Conservation (phyloP, 192 early-diverging fungal genomes). For the Spinellus fusiger region DNA sequence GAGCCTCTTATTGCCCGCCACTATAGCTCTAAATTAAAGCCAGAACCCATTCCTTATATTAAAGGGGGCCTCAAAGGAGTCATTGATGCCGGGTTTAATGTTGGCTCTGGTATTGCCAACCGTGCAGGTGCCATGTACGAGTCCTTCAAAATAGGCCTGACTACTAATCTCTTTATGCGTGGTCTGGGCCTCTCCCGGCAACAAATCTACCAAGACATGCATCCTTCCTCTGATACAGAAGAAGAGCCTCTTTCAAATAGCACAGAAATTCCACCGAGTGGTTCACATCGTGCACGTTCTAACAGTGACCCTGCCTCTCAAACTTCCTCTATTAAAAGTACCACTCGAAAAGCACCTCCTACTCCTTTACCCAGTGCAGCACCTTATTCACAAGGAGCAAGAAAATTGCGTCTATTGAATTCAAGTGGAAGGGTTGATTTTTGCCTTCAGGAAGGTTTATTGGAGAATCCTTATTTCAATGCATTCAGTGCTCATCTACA, state of each 20-base stretch:
- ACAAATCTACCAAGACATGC: slow-evolving; percentile 25
- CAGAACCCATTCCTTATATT: slow-evolving; percentile 68
- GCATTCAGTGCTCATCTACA: slow-evolving; percentile 62
- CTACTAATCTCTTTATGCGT: slow-evolving; percentile 52
- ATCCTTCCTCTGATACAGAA: not conserved
- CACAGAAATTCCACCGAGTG: not conserved
- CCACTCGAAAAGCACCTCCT: slow-evolving; percentile 6
- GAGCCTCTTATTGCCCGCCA: slow-evolving; percentile 63
- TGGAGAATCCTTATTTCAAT: slow-evolving; percentile 65
- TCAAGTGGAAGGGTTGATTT: slow-evolving; percentile 55
- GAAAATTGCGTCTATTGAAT: slow-evolving; percentile 38
- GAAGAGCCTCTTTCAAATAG: not conserved
- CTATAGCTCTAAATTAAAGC: slow-evolving; percentile 54
- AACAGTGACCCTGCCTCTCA: slow-evolving; percentile 21
- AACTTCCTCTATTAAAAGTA: not conserved
- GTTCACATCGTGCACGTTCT: slow-evolving; percentile 10
- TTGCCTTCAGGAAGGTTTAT: slow-evolving; percentile 56
- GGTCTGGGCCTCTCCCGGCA: slow-evolving; percentile 28
- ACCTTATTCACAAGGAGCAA: slow-evolving; percentile 20
- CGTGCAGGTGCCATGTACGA: slow-evolving; percentile 62
- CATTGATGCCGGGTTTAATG: slow-evolving; percentile 61
- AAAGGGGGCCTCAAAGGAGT: slow-evolving; percentile 75
- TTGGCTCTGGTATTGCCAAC: slow-evolving; percentile 61
- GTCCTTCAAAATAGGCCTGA: slow-evolving; percentile 47
- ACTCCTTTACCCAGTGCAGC: slow-evolving; percentile 2